Base-by-base conservation (phyloP, 1,284 basidiomycete species). In the Marasmius oreades region DNA sequence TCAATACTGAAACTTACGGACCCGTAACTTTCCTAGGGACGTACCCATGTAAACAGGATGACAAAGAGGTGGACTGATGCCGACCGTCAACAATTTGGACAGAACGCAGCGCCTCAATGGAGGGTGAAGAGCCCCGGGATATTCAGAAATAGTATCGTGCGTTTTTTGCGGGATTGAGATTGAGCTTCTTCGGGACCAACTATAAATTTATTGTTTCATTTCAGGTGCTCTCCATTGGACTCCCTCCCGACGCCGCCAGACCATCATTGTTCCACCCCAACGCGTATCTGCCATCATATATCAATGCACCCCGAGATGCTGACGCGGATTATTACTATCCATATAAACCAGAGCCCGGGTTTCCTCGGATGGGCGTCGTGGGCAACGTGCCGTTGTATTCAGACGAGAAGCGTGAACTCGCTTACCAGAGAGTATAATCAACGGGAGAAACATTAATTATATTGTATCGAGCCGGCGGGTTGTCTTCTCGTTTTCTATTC, bases 191-290 rank as follows among this genome's bases (percentile, higher is more conserved):
- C 1, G 5, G n/a, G 16, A 52, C 42, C 28, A 10, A 34, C 36
- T 31, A 10, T 31, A 10, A 10, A 31, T 31, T 31, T 31, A 31
- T 31, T 31, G 10, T n/a, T n/a, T n/a, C n/a, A 31, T 31, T 39
- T 23, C 51, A 81, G 78, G 66, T 72, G 46, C 65, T 84, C 31
- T 67, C 59, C 16, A 70, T 82, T 48, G 70, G 70, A 2, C 67
- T 76, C 22, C 78, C 80, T 5, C 57, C 68, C 26, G 57, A 61
- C 20, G 62, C 63, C 24, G 60, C 63, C n/a, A n/a, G n/a, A 26
- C 65, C 70, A 10, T 70, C 72, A 22, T 63, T 67, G 16, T 83
- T 81, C 66, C 74, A 79, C 59, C 72, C 73, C 5, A 72, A 75
- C 53, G 73, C 75, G 4, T 71, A 69, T 59, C 69, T 79, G 12